Evolutionary conservation across 805 yeast species (phyloP).

Genomic region (Candida bentonensis): DNA sequence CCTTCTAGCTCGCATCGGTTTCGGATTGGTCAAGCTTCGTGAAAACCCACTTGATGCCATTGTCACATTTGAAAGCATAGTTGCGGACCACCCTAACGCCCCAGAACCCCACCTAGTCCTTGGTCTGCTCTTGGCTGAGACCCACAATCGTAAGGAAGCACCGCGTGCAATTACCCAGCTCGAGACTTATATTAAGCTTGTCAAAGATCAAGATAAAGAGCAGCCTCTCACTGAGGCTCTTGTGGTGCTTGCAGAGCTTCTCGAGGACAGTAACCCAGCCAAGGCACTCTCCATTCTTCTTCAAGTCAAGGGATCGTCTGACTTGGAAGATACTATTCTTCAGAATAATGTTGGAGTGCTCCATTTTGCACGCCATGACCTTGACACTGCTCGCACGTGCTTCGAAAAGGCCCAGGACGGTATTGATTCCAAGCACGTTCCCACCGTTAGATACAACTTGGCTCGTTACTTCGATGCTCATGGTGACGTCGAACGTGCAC

Average conservation of each 20-base stretch:
- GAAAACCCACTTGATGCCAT: slow-evolving; percentile 78
- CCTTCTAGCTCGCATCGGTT: slow-evolving; percentile 60
- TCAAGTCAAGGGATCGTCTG: slow-evolving; percentile 42
- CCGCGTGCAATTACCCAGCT: slow-evolving; percentile 46
- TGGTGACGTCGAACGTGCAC: slow-evolving; percentile 25
- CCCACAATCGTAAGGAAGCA: slow-evolving; percentile 13
- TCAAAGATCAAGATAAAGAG: slow-evolving; percentile 38
- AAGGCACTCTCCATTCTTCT: slow-evolving; percentile 52
- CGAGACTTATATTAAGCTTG: slow-evolving; percentile 55
- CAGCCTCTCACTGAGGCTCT: slow-evolving; percentile 51
- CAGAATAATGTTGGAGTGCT: slow-evolving; percentile 78
- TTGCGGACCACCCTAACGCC: slow-evolving; percentile 50
- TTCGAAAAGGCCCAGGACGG: slow-evolving; percentile 36
- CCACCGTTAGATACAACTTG: slow-evolving; percentile 51
- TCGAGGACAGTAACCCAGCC: slow-evolving; percentile 50
- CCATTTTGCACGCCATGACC: slow-evolving; percentile 50
- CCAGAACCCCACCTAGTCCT: slow-evolving; percentile 56
- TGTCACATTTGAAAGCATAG: slow-evolving; percentile 64
- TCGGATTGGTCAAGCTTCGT: slow-evolving; percentile 70
- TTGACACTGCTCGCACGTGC: slow-evolving; percentile 39
- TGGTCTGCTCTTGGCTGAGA: slow-evolving; percentile 55
- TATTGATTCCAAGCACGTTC: slow-evolving; percentile 8
- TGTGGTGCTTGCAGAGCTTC: slow-evolving; percentile 51
- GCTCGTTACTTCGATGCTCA: slow-evolving; percentile 57
- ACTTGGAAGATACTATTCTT: slow-evolving; percentile 26